phyloP scores from a whole-genome alignment of 2,329 filamentous ascomycete genomes.

The Cytospora leucostoma region DNA sequence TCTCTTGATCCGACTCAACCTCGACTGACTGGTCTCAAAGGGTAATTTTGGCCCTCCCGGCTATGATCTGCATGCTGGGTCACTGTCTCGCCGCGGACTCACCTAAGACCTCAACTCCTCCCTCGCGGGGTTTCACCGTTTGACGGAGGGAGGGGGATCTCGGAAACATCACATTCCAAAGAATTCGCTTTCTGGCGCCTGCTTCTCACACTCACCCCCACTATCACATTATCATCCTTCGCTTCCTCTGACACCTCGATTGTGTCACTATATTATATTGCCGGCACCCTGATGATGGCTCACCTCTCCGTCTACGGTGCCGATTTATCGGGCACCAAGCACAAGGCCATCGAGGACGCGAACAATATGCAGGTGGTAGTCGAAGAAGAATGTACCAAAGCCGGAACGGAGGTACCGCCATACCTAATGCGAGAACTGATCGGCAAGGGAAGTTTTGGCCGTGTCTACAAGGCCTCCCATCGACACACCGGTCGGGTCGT shows the following conservation, averaged over 20 bases:
- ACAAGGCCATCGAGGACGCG: slow-evolving; percentile 68
- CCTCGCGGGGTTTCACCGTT: slow-evolving; percentile 5
- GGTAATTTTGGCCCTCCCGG: background rate
- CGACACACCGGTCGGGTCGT: slow-evolving; percentile 56
- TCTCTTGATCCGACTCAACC: background rate
- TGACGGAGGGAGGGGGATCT: background rate
- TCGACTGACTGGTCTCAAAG: background rate
- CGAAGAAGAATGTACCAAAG: slow-evolving; percentile 60
- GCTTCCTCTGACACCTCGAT: background rate
- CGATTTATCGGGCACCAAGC: slow-evolving; percentile 51
- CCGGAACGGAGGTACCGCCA: slow-evolving; percentile 61
- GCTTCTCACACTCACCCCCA: background rate
- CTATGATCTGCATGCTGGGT: background rate
- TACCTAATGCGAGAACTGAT: slow-evolving; percentile 73
- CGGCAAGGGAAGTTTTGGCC: slow-evolving; percentile 73
- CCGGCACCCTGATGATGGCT: slow-evolving; percentile 37
- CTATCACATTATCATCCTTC: background rate
- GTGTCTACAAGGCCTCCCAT: slow-evolving; percentile 67
- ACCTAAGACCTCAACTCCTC: slow-evolving; percentile 12
- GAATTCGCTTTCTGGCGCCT: background rate
- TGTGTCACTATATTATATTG: background rate
- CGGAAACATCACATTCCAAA: background rate
- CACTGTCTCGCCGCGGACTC: background rate
- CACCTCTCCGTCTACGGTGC: slow-evolving; percentile 46
- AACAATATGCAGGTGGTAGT: slow-evolving; percentile 68